These are phyloP conservation scores for Deinandra increscens DNA, from an alignment of 129 eudicot genomes.

Conservation along the genomic window DNA sequence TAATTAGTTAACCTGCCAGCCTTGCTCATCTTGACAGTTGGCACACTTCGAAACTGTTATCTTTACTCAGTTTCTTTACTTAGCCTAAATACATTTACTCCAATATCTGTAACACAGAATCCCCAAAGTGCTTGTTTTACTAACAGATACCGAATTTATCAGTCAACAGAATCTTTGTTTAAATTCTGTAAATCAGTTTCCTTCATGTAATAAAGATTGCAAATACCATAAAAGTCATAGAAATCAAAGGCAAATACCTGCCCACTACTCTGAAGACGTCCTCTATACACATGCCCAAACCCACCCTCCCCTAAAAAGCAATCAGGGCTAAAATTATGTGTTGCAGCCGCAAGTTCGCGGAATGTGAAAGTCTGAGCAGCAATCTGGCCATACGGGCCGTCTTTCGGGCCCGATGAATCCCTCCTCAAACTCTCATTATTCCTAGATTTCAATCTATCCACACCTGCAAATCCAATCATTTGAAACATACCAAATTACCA, in stretches of 20 bases:
- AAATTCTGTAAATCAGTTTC: neutral
- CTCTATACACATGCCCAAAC: slow-evolving; percentile 89
- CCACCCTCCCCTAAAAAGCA: slow-evolving; percentile 94
- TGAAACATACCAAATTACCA: neutral
- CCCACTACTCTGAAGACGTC: slow-evolving; percentile 60
- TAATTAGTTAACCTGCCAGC: too few relatives aligned
- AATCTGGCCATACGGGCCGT: slow-evolving; percentile 63
- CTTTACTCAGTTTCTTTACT: neutral
- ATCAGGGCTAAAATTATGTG: slow-evolving; percentile 77
- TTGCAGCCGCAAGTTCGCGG: slow-evolving; percentile 88
- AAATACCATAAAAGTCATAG: neutral
- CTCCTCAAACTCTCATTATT: slow-evolving; percentile 54
- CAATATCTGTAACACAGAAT: neutral
- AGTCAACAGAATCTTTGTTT: neutral
- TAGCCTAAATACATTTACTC: neutral
- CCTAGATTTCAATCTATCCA: slow-evolving; percentile 60
- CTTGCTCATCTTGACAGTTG: too few relatives aligned
- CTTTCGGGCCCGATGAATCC: slow-evolving; percentile 55
- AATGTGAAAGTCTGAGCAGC: slow-evolving; percentile 91
- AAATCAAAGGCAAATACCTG: slow-evolving; percentile 49
- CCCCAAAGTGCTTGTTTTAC: neutral
- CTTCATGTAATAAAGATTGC: slow-evolving; percentile 2
- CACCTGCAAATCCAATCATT: slow-evolving; percentile 55
- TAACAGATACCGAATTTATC: neutral
- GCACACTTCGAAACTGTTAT: neutral